Evolutionary conservation across 177 flowering plant species (phyloP).

Genomic region (Vitis hybrid): DNA sequence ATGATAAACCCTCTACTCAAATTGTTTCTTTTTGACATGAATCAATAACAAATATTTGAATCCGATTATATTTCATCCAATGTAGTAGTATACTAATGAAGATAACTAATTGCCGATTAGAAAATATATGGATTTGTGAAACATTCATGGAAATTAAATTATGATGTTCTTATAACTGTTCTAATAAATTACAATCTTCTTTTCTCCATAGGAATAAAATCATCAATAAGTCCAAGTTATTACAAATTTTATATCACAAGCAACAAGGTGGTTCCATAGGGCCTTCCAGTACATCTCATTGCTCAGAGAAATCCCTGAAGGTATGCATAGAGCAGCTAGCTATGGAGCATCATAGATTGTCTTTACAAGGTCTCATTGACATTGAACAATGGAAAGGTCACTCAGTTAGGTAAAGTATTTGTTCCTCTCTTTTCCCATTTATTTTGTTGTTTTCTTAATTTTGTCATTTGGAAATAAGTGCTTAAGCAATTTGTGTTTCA

Average conservation of each 20-base stretch:
- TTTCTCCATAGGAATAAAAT: conserved; percentile 38
- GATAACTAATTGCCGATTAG: no score
- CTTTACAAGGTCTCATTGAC: conserved; percentile 39
- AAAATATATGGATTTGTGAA: no score
- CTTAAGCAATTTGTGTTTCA: no score
- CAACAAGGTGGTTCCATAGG: conserved; percentile 13
- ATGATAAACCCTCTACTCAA: no score
- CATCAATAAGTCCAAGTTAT: conserved; percentile 39
- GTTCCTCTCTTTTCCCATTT: background rate
- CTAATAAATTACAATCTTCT: background rate
- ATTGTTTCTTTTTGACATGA: no score
- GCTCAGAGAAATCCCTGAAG: conserved; percentile 24
- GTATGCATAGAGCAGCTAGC: conserved; percentile 44
- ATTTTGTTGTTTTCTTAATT: background rate
- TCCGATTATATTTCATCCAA: no score
- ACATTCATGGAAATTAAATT: no score
- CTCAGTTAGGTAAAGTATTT: conserved; percentile 43
- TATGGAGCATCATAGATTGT: conserved; percentile 49
- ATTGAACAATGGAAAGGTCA: conserved; percentile 75
- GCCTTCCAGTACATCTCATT: conserved; percentile 9
- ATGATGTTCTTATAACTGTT: background rate
- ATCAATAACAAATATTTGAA: no score
- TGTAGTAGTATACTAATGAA: no score
- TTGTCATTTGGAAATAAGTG: background rate
- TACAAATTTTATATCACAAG: conserved; percentile 44